Evolutionary conservation across 768 basidiomycete genomes (phyloP).

Genomic region (Boletus sp.): DNA sequence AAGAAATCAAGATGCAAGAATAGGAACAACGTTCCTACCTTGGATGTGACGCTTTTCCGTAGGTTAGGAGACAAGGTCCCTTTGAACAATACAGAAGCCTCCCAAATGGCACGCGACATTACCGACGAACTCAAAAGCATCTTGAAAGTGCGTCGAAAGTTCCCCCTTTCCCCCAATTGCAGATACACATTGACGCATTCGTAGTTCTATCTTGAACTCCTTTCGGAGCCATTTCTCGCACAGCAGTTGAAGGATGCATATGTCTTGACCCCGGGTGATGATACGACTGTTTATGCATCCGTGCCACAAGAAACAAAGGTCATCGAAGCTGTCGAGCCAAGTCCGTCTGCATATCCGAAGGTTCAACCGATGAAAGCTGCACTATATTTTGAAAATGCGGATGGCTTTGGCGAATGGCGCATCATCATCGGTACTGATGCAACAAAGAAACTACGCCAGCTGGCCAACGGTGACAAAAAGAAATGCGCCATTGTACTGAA

Average conservation of each 20-base stretch:
- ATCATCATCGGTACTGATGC: constrained; percentile 55
- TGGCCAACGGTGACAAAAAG: constrained; percentile 43
- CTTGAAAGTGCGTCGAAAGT: constrained; percentile 26
- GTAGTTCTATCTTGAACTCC: constrained; percentile 27
- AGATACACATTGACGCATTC: neutral
- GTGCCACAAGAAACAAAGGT: neutral
- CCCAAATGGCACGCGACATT: constrained; percentile 14
- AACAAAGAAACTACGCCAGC: constrained; percentile 47
- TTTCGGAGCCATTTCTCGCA: constrained; percentile 16
- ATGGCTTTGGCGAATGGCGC: constrained; percentile 64
- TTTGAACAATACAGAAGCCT: constrained; percentile 17
- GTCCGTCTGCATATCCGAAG: constrained; percentile 38
- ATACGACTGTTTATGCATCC: neutral
- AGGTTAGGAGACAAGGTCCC: constrained; percentile 33
- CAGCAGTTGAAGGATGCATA: constrained; percentile 11
- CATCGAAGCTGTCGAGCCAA: neutral
- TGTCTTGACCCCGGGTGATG: neutral
- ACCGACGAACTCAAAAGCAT: constrained; percentile 23
- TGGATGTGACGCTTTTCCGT: constrained; percentile 32
- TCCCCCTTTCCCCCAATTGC: too few species aligned
- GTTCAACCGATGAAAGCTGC: constrained; percentile 62
- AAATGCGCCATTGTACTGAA: constrained; percentile 56
- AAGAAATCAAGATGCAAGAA: constrained; percentile 24
- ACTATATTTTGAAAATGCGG: constrained; percentile 55
- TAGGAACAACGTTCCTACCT: constrained; percentile 6